These are phyloP conservation scores for Trichosanthes cucumerina DNA, from an alignment of 306 rosid genomes.

Conservation along the genomic window DNA sequence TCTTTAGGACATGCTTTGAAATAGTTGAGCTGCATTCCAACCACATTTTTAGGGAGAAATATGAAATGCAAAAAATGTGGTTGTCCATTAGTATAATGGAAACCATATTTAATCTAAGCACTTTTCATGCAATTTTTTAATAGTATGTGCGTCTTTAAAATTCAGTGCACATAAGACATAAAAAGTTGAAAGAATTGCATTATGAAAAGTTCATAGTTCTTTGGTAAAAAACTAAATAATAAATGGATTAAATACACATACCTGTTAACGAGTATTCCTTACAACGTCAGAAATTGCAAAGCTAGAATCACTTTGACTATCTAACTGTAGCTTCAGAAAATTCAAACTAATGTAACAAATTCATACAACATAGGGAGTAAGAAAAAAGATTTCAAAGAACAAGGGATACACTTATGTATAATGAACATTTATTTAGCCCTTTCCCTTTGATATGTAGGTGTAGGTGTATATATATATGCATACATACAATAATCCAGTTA, in stretches of 20 bases:
- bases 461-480: too few species aligned
- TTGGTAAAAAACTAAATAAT: not conserved
- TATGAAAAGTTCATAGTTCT: not conserved
- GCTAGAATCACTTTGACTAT: constrained; percentile 92
- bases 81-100: not conserved
- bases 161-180: not conserved
- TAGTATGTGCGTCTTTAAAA: not conserved
- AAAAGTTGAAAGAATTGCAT: not conserved
- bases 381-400: constrained; percentile 24
- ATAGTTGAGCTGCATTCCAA: constrained; percentile 46
- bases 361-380: not conserved
- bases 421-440: too few species aligned
- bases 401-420: too few species aligned
- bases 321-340: constrained; percentile 52
- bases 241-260: constrained; percentile 17
- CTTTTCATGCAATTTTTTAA: not conserved
- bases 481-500: too few species aligned
- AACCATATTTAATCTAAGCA: not conserved
- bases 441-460: too few species aligned
- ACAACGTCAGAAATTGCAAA: constrained; percentile 56
- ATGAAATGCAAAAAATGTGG: not conserved
- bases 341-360: constrained; percentile 12
- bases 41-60: not conserved
- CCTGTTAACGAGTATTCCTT: constrained; percentile 69
- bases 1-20: constrained; percentile 77